Evolutionary conservation across 2,329 filamentous ascomycete genomes (phyloP), one percentile per base, ranked within the genome.

Genomic region (Hypoxylon sp.): DNA sequence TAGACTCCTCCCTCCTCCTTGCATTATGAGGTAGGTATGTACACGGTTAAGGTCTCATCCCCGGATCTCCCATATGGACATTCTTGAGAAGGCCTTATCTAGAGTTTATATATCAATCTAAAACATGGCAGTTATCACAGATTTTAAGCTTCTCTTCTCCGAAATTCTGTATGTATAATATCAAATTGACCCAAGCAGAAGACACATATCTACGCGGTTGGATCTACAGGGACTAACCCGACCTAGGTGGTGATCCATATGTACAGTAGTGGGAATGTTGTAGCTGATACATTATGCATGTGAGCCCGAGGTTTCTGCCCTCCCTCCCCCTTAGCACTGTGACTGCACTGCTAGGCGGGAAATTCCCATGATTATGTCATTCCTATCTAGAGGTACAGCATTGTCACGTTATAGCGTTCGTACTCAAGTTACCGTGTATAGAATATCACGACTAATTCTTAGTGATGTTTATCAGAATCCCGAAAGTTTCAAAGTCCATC

Each of bases 331-430:
- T 30, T 26, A 47, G 22, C 24, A n/a, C n/a, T n/a, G n/a, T n/a
- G n/a, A n/a, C n/a, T n/a, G n/a, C n/a, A n/a, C n/a, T n/a, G n/a
- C n/a, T n/a, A n/a, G n/a, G n/a, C n/a, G n/a, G n/a, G n/a, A n/a
- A n/a, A n/a, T n/a, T n/a, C 13, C 32, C 44, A 44, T n/a, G 39
- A 44, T 56, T 56, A 61, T 50, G 59, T 50, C 51, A 60, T 55
- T 26, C 6, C n/a, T 43, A 30, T 52, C n/a, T 13, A 17, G 8
- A 30, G 20, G 24, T 41, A 11, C 48, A 49, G 43, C 17, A 15
- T 41, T 26, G 51, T 54, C 51, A 48, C 53, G 49, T 34, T 37
- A 13, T 41, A 47, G 47, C 22, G 24, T 62, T 62, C 4, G 51
- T 54, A 62, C 50, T n/a, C 15, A 37, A 6, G 32, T 37, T 4